Base-by-base conservation (phyloP, 2,329 filamentous ascomycete genomes). In the Cadophora malorum region DNA sequence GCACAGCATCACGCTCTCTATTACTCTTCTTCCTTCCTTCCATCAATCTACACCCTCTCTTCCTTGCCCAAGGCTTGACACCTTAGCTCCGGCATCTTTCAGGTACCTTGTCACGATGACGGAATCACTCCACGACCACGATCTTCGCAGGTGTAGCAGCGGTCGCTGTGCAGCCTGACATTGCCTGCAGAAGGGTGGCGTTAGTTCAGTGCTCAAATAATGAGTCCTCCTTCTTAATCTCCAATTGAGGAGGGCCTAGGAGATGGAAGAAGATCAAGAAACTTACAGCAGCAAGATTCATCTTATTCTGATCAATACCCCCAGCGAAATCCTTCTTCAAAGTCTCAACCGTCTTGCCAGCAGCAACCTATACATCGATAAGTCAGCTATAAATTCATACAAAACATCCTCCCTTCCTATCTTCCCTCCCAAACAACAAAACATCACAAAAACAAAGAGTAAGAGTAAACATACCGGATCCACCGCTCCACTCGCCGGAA, bases 221-320 rank as follows among this genome's bases (percentile, higher is more conserved):
- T 9, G 12, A 41, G 6, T 12, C 14, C 8, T 41, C 38, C 14
- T 16, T 41, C 33, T 41, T 12, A n/a, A n/a, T 41, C 14, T 14
- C 12, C 14, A 41, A 12, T 12, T 1, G 19, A 38, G 5, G 53
- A 21, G 33, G 5, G 19, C 1, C 8, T 23, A 14, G n/a, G 9
- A n/a, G 4, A 21, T 23, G 31, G 38, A 16, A 19, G 9, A 23
- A 5, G 9, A 14, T 23, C 4, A 16, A 10, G 35, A 56, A 35
- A 66, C 70, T 63, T 56, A 72, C 71, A n/a, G 69, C 69, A 31
- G 59, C 66, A 19, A 74, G 55, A 41, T 74, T 74, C 69, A 65
- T 69, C 71, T 67, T 70, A 47, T 74, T 74, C 33, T 74, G 70
- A 25, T 35, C 35, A 28, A 73, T 73, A 2, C 72, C 72, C 4